These are phyloP conservation scores for Diplodia corticola DNA, from an alignment of 2,329 filamentous ascomycete species.

Conservation along the genomic window DNA sequence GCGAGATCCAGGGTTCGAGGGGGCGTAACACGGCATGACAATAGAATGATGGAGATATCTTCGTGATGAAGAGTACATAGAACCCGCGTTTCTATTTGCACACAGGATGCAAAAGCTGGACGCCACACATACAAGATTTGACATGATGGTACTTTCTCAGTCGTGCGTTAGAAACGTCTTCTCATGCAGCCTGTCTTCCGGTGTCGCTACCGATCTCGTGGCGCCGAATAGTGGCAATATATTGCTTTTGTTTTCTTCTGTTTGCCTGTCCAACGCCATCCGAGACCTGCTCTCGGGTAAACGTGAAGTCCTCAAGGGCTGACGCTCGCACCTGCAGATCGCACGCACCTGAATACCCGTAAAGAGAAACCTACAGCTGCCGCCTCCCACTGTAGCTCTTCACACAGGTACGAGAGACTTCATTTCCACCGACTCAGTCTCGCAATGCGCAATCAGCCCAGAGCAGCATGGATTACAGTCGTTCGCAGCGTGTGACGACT, in stretches of 20 bases:
- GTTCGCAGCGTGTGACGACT: not conserved
- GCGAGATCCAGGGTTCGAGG: not conserved
- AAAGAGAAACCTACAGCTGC: constrained; percentile 7
- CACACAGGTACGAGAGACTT: not conserved
- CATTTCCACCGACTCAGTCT: not conserved
- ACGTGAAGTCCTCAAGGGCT: not conserved
- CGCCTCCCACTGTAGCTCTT: not conserved
- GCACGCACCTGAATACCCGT: not conserved
- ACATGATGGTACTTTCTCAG: not conserved
- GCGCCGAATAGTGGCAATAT: constrained; percentile 12
- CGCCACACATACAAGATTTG: not conserved
- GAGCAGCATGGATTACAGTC: too few relatives aligned
- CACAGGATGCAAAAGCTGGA: too few relatives aligned
- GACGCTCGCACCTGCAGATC: not conserved
- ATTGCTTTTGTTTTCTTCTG: not conserved
- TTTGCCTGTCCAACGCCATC: not conserved
- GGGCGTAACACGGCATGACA: not conserved
- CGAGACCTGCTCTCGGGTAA: not conserved
- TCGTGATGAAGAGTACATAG: not conserved
- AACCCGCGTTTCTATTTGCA: not conserved
- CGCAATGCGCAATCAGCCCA: not conserved
- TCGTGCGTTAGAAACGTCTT: not conserved
- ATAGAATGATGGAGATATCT: not conserved
- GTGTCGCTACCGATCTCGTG: not conserved
- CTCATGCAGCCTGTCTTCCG: not conserved